phyloP scores from a whole-genome alignment of 768 basidiomycete genomes.

The Collybia sordida region DNA sequence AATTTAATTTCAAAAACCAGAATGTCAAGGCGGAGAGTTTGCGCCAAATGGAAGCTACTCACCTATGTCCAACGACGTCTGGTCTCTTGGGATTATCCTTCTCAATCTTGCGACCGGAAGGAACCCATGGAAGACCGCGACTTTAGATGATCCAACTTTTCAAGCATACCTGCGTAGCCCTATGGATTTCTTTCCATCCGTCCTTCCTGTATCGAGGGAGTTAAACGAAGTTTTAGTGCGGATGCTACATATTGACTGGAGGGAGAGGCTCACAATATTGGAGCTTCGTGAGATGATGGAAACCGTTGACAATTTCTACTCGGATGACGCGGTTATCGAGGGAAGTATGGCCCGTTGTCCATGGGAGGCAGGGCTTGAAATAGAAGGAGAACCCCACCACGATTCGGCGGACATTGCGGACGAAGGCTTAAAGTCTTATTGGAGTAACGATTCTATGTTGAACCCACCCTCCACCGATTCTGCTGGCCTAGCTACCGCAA shows the following conservation, averaged over 20 bases:
- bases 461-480: not conserved
- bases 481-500: not conserved
- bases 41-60: conserved; percentile 71
- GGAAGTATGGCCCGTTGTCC: conserved; percentile 77
- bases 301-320: conserved; percentile 64
- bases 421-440: conserved; percentile 14
- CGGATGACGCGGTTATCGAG: conserved; percentile 74
- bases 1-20: conserved; percentile 40
- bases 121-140: conserved; percentile 95
- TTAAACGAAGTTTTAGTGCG: conserved; percentile 73
- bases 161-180: conserved; percentile 82
- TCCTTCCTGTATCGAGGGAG: conserved; percentile 77
- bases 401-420: not conserved
- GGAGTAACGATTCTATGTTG: conserved; percentile 16
- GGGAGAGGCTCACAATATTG: conserved; percentile 45
- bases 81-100: conserved; percentile 95
- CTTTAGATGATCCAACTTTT: conserved; percentile 82
- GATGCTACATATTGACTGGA: conserved; percentile 73
- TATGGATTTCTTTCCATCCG: conserved; percentile 74
- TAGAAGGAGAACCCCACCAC: conserved; percentile 30
- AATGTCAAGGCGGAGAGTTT: conserved; percentile 82
- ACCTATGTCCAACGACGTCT: conserved; percentile 88
- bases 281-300: conserved; percentile 60
- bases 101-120: conserved; percentile 94
- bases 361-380: conserved; percentile 70